phyloP scores from a whole-genome alignment of 2,329 filamentous ascomycete genomes.

The Pseudogymnoascus sp. region DNA sequence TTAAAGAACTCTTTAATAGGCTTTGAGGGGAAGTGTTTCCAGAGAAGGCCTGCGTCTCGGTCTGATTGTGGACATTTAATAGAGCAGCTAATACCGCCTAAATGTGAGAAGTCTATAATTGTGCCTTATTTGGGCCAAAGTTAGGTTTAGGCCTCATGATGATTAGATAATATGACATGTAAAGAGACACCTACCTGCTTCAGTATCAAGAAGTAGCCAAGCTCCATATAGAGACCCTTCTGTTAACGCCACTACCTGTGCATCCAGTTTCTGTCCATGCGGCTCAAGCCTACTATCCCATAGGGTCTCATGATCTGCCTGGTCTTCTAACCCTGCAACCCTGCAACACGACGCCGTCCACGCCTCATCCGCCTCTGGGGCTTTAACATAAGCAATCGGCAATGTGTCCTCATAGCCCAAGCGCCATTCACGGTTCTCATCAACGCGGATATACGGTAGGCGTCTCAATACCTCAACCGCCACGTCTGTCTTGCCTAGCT shows the following conservation, averaged over 20 bases:
- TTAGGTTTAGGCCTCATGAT: neutral
- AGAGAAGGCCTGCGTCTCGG: neutral
- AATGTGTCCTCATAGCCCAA: slow-evolving; percentile 12
- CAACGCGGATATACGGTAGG: slow-evolving; percentile 12
- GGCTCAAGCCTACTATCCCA: slow-evolving; percentile 8
- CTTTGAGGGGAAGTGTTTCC: slow-evolving; percentile 11
- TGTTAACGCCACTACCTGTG: slow-evolving; percentile 13
- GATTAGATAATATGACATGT: neutral
- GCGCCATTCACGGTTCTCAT: slow-evolving; percentile 11
- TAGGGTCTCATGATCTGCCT: neutral
- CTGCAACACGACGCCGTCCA: neutral
- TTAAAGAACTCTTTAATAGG: slow-evolving; percentile 12
- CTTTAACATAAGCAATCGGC: slow-evolving; percentile 12
- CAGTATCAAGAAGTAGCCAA: slow-evolving; percentile 14
- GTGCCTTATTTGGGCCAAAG: neutral
- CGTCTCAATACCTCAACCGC: slow-evolving; percentile 13
- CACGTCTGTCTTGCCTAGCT: slow-evolving; percentile 13
- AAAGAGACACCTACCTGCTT: slow-evolving; percentile 11
- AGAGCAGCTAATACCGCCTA: neutral
- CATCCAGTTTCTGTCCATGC: slow-evolving; percentile 7
- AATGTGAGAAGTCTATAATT: neutral
- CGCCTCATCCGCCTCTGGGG: neutral
- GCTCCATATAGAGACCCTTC: slow-evolving; percentile 12
- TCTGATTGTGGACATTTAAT: neutral
- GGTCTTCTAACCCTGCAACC: neutral